Percentiles rank a stretch among this genome's conserved stretches.
Conservation (phyloP, 768 basidiomycete genomes). For the Amanita brunnescens region DNA sequence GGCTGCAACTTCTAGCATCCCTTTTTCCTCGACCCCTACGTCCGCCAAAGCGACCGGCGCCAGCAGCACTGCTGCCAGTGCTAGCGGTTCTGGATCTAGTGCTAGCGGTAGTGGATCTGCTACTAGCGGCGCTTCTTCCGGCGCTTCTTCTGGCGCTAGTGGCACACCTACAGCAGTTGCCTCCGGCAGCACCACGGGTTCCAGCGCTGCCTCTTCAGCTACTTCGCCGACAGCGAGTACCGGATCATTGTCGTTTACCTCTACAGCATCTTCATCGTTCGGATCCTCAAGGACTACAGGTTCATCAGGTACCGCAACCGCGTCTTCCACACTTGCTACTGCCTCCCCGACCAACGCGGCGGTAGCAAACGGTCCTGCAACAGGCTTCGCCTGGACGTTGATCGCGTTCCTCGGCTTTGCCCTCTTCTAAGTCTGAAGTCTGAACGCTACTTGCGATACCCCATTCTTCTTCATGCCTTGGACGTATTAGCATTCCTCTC, state of each 20-base stretch:
- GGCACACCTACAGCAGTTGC: too few relatives aligned
- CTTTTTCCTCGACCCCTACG: neutral
- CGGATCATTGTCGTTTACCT: too few relatives aligned
- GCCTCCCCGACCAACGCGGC: neutral
- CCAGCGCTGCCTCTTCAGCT: too few relatives aligned
- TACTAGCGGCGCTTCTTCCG: neutral
- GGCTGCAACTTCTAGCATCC: neutral
- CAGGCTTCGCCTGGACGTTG: neutral
- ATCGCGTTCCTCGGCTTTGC: neutral
- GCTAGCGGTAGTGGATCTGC: neutral
- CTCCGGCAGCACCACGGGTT: too few relatives aligned
- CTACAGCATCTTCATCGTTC: too few relatives aligned
- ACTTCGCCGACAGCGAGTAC: too few relatives aligned
- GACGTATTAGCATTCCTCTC: neutral
- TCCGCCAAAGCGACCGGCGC: neutral
- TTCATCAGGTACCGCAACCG: neutral
- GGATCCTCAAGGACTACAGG: too few relatives aligned
- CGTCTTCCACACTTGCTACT: neutral
- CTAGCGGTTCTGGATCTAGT: neutral
- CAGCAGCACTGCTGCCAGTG: neutral
- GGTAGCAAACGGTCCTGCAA: neutral
- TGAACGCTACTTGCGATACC: conserved; percentile 1
- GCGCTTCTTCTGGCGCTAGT: neutral
- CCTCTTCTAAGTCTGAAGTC: neutral
- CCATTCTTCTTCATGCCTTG: neutral